Percentiles rank a stretch among this genome's conserved stretches.
These are phyloP conservation scores for Pichia deserticola DNA, from an alignment of 805 yeast species.

Conservation along the genomic window DNA sequence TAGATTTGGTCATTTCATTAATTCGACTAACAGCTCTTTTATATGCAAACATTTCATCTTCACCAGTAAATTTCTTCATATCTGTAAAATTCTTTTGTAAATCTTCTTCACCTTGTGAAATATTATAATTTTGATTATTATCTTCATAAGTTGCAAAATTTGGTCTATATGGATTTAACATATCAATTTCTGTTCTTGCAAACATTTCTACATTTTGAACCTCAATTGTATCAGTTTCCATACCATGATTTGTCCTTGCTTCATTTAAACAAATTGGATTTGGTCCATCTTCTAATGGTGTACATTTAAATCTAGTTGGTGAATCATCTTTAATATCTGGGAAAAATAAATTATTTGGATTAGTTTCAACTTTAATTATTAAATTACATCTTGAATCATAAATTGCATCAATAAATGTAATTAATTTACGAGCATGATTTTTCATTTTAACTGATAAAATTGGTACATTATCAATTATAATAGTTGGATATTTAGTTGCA, in stretches of 20 bases:
- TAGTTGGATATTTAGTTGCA: slow-evolving; percentile 50
- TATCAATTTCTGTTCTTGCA: slow-evolving; percentile 52
- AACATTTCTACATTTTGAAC: slow-evolving; percentile 61
- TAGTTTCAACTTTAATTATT: slow-evolving; percentile 42
- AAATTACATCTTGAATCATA: slow-evolving; percentile 62
- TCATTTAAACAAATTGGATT: slow-evolving; percentile 7
- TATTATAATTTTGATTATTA: slow-evolving; percentile 30
- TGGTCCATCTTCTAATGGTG: slow-evolving; percentile 11
- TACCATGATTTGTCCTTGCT: background rate
- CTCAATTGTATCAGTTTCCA: slow-evolving; percentile 1
- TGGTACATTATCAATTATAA: slow-evolving; percentile 57
- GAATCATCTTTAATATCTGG: slow-evolving; percentile 35
- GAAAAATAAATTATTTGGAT: slow-evolving; percentile 51
- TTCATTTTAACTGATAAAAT: slow-evolving; percentile 47
- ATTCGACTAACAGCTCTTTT: slow-evolving; percentile 64
- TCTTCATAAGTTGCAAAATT: slow-evolving; percentile 58
- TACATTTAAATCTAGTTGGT: slow-evolving; percentile 11
- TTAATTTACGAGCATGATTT: slow-evolving; percentile 62
- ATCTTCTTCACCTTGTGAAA: slow-evolving; percentile 11
- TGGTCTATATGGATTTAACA: slow-evolving; percentile 61
- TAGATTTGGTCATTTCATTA: slow-evolving; percentile 30
- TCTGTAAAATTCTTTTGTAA: slow-evolving; percentile 37
- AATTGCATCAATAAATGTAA: slow-evolving; percentile 59
- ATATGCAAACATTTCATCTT: slow-evolving; percentile 69
- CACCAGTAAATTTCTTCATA: slow-evolving; percentile 58